phyloP scores from a whole-genome alignment of 768 basidiomycete species.

The Mrakia frigida region DNA sequence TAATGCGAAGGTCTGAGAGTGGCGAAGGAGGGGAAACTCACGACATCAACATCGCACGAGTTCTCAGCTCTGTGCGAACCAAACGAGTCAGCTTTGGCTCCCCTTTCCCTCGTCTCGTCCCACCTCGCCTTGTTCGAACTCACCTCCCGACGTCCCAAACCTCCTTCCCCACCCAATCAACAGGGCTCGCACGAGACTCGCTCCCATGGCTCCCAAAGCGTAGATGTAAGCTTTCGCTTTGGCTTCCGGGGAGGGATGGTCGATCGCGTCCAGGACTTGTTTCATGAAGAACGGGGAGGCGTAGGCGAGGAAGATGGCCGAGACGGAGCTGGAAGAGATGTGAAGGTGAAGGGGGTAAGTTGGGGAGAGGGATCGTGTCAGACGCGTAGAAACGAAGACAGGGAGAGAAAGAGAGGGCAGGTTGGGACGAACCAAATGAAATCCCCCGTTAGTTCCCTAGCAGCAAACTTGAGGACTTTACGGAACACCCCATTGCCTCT shows the following conservation, averaged over 20 bases:
- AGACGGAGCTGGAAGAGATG: constrained; percentile 5
- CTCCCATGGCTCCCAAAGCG: constrained; percentile 67
- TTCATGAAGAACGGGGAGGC: constrained; percentile 79
- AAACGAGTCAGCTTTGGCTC: not conserved
- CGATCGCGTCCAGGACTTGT: constrained; percentile 57
- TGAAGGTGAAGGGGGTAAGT: not conserved
- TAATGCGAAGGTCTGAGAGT: not conserved
- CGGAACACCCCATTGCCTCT: not conserved
- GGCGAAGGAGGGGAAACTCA: not conserved
- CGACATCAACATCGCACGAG: constrained; percentile 66
- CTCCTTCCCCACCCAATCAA: constrained; percentile 35
- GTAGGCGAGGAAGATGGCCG: constrained; percentile 69
- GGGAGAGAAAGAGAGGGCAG: not conserved
- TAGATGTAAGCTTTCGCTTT: constrained; percentile 67
- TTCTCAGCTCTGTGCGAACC: constrained; percentile 52
- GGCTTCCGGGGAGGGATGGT: constrained; percentile 51
- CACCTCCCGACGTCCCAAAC: constrained; percentile 38
- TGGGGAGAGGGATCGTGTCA: not conserved
- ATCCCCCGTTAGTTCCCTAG: not conserved
- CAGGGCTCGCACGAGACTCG: constrained; percentile 53
- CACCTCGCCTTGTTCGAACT: constrained; percentile 35
- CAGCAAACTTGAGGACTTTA: not conserved
- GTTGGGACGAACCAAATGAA: not conserved
- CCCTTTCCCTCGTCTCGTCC: too few species aligned
- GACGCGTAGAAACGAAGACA: not conserved